phyloP scores from a whole-genome alignment of 768 basidiomycete species.

The Suillus fuscotomentosus region DNA sequence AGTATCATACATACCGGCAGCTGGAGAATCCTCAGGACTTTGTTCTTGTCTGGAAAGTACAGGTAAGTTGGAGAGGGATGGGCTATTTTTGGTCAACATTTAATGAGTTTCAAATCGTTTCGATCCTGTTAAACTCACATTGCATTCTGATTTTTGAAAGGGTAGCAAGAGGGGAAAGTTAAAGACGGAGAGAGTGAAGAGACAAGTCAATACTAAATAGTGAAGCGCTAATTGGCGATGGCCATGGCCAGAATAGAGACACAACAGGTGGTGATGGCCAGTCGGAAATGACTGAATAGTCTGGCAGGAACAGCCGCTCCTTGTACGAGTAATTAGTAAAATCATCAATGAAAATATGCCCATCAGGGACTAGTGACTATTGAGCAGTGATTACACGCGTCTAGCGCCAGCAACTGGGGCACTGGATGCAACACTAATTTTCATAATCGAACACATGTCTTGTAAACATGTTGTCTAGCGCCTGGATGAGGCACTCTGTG shows the following conservation, averaged over 20 bases:
- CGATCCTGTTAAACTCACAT: neutral
- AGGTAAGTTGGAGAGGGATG: neutral
- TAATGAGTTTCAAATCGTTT: too few relatives aligned
- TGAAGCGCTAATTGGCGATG: neutral
- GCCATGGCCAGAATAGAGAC: too few relatives aligned
- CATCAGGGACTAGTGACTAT: too few relatives aligned
- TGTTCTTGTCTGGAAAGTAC: neutral
- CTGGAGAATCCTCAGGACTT: neutral
- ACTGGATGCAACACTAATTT: too few relatives aligned
- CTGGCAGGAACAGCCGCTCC: too few relatives aligned
- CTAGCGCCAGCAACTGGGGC: too few relatives aligned
- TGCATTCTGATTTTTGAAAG: neutral
- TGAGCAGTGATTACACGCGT: too few relatives aligned
- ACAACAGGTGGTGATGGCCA: neutral
- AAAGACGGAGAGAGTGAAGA: neutral
- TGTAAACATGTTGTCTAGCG: too few relatives aligned
- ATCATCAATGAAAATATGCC: too few relatives aligned
- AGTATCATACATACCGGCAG: neutral
- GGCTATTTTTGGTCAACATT: neutral
- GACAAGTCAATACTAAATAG: neutral
- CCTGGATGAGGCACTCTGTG: too few relatives aligned
- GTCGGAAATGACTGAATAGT: neutral
- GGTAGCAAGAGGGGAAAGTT: neutral
- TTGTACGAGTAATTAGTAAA: too few relatives aligned
- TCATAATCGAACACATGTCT: too few relatives aligned